Evolutionary conservation across 257 asterid genomes (phyloP).

Genomic region (Solanum lignicaule): DNA sequence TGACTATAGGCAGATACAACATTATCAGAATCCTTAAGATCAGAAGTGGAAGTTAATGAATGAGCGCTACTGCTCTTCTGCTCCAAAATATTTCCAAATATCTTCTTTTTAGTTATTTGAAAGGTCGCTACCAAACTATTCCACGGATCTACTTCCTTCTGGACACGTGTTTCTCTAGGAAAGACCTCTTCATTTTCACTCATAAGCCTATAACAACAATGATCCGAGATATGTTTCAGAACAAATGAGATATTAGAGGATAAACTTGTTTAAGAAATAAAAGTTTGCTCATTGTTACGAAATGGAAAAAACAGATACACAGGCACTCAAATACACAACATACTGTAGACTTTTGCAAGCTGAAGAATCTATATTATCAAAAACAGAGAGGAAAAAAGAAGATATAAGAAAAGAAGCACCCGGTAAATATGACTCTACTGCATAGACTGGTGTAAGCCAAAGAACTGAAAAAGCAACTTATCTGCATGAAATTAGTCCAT

Average conservation of each 20-base stretch:
- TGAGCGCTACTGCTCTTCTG: neutral
- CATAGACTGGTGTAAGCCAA: neutral
- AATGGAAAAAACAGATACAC: neutral
- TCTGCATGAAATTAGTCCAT: neutral
- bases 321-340: neutral
- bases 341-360: neutral
- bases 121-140: slow-evolving; percentile 6
- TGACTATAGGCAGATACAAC: neutral
- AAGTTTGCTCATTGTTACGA: neutral
- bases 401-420: neutral
- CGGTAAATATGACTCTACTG: neutral
- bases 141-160: slow-evolving; percentile 20
- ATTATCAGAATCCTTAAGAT: neutral
- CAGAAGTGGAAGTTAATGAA: neutral
- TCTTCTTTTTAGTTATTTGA: slow-evolving; percentile 4
- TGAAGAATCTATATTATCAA: neutral
- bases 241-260: neutral
- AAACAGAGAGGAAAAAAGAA: neutral
- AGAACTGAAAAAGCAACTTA: neutral
- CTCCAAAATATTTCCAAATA: neutral
- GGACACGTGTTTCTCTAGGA: slow-evolving; percentile 11
- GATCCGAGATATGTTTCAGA: neutral
- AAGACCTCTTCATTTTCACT: slow-evolving; percentile 8
- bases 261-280: neutral
- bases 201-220: slow-evolving; percentile 21